Conservation (phyloP, 2,329 filamentous ascomycete species). For the Colletotrichum musae region DNA sequence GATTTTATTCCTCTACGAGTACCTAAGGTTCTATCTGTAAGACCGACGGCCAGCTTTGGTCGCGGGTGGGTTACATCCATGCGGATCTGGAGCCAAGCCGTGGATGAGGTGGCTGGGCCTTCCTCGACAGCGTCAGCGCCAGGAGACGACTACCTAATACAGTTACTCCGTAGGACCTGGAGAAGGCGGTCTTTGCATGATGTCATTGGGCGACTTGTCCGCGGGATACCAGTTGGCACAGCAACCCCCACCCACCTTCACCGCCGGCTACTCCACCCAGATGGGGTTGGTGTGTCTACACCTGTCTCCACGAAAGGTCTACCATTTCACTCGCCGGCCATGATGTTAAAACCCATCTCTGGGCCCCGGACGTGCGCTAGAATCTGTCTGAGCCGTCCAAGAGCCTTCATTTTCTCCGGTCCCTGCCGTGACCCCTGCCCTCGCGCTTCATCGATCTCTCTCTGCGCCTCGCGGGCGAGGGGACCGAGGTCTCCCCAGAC, state of each 20-base stretch:
- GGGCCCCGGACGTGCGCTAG: constrained; percentile 55
- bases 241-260: constrained; percentile 25
- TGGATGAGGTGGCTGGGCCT: constrained; percentile 39
- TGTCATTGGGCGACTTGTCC: constrained; percentile 31
- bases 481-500: constrained; percentile 77
- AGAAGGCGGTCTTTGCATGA: constrained; percentile 19
- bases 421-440: constrained; percentile 2
- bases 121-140: constrained; percentile 1
- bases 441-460: constrained; percentile 63
- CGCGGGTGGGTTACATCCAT: constrained; percentile 31
- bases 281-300: background rate
- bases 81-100: constrained; percentile 5
- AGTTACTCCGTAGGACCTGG: background rate
- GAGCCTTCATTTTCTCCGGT: constrained; percentile 46
- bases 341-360: constrained; percentile 22
- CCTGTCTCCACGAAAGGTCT: no score
- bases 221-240: constrained; percentile 27
- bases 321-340: background rate
- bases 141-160: background rate
- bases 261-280: background rate
- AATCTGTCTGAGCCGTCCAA: constrained; percentile 54
- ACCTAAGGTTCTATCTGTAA: background rate
- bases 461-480: constrained; percentile 68
- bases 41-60: background rate
- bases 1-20: background rate